Base-by-base conservation (phyloP, 2,329 filamentous ascomycete genomes). In the Colletotrichum somersetense region DNA sequence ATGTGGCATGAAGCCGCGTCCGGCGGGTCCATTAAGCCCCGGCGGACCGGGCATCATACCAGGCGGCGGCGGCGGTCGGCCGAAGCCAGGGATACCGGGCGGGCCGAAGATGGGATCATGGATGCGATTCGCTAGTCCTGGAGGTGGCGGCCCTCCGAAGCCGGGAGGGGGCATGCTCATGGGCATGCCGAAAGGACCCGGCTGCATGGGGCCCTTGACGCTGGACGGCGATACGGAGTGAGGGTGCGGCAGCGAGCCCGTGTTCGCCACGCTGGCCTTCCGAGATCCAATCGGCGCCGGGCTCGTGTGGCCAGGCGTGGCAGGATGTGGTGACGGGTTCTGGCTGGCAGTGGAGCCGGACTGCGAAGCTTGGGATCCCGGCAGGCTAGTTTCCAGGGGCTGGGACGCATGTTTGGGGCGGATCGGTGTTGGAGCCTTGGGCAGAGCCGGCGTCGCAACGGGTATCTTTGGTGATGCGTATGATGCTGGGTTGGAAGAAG, bases 361-460 rank as follows among this genome's bases (percentile, higher is more conserved):
- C 78, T 92, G 89, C 1, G 93, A 91, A 3, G 91, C 89, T 73
- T 92, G 91, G 3, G 94, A 93, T 62, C 91, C 92, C 8, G 90
- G 89, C 10, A 89, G 86, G 78, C 91, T 89, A 12, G 90, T 90
- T 35, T 91, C 92, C 79, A 96, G 93, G 74, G 97, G 94, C 74
- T 97, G 94, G 11, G 94, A 96, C 58, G 89, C 83, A 73, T 95
- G 93, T 67, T 94, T 91, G 48, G 91, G 88, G 74, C 93, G 92
- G 75, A 91, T 92, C 11, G 95, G 93, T 16, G 93, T 95, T 6
- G 94, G 91, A 26, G 91, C 91, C 80, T 97, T 97, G 16, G 95
- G 91, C 58, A 97, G 83, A 35, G 91, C 91, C 10, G 96, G 96
- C 44, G 93, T 96, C 12, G 93, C 92, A 73, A 94, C 87, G 38